Conservation (phyloP, 2,329 filamentous ascomycete genomes). For the Pseudocercospora ulei region DNA sequence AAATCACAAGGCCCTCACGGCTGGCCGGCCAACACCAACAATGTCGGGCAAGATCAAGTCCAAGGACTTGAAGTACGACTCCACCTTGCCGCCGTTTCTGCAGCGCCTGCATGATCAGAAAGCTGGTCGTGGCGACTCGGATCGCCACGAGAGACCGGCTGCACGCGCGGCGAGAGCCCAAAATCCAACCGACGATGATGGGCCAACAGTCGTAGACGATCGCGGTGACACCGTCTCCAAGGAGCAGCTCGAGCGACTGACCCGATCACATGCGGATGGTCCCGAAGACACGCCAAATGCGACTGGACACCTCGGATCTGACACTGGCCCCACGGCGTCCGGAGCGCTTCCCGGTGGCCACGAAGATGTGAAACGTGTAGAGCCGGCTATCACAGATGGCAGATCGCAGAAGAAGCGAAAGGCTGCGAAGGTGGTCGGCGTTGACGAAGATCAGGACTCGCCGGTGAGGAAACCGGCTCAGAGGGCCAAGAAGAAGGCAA, state of each 20-base stretch:
- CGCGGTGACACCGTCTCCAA: slow-evolving; percentile 54
- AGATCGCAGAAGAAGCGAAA: slow-evolving; percentile 34
- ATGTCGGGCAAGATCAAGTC: slow-evolving; percentile 48
- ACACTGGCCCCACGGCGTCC: slow-evolving; percentile 21
- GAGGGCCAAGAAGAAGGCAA: slow-evolving; percentile 33
- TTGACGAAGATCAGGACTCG: slow-evolving; percentile 12
- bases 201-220: slow-evolving; percentile 62
- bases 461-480: slow-evolving; percentile 22
- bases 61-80: slow-evolving; percentile 59
- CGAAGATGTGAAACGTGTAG: slow-evolving; percentile 12
- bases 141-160: slow-evolving; percentile 39
- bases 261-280: slow-evolving; percentile 15
- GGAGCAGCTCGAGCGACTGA: slow-evolving; percentile 43
- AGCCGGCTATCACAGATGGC: slow-evolving; percentile 23
- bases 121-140: slow-evolving; percentile 41
- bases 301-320: slow-evolving; percentile 22
- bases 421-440: slow-evolving; percentile 31
- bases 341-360: slow-evolving; percentile 21
- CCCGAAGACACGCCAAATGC: slow-evolving; percentile 17
- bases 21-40: not conserved
- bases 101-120: slow-evolving; percentile 45
- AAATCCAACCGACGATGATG: slow-evolving; percentile 66
- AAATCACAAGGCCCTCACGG: slow-evolving; percentile 4
- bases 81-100: slow-evolving; percentile 42
- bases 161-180: slow-evolving; percentile 43